Evolutionary conservation across 2,329 filamentous ascomycete species (phyloP), one percentile per base, ranked within the genome.

Genomic region (Alternaria longipes): DNA sequence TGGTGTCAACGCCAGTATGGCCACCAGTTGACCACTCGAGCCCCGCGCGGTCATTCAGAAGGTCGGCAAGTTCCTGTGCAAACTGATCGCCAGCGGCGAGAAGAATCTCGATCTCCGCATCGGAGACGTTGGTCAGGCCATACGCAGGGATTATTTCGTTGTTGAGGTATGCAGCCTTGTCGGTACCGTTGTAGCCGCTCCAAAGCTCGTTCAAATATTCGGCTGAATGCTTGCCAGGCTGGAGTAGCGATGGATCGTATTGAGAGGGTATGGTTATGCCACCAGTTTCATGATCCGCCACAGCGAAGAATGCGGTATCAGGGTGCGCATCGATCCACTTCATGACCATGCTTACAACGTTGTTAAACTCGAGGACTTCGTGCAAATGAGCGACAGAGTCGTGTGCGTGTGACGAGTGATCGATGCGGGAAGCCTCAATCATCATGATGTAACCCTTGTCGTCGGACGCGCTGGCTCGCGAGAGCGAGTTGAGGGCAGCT

Each of bases 391-490:
- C 69, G 16, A 68, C 68, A 8, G 67, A 57, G 30, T 75, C 74
- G 47, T 73, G 68, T 16, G 73, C 68, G 40, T 72, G 69, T 7
- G 68, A 67, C 0, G 69, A 65, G 56, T 72, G 68, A 24, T 72
- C 69, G 41, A 72, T 72, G 5, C 69, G 58, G 8, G 62, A 66
- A 4, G 68, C 68, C 44, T 72, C 69, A 8, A 71, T 78, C 74
- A 82, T 78, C 49, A 81, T 66, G 60, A 82, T 80, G 64, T 79
- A 82, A 8, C 79, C 79, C 59, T 77, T 73, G n/a, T 74, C 65
- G 8, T 60, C 67, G 28, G 63, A 68, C 34, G 72, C 66, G 11
- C 75, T 78, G 3, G 74, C 79, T 5, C 69, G 69, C 44, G 78
- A 70, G 14, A 81, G 74, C 7, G 78, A 77, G 41, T 74, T 74